Base-by-base conservation (phyloP, 108 stramenopile genomes). In the Mayamaea pseudoterrestris region DNA sequence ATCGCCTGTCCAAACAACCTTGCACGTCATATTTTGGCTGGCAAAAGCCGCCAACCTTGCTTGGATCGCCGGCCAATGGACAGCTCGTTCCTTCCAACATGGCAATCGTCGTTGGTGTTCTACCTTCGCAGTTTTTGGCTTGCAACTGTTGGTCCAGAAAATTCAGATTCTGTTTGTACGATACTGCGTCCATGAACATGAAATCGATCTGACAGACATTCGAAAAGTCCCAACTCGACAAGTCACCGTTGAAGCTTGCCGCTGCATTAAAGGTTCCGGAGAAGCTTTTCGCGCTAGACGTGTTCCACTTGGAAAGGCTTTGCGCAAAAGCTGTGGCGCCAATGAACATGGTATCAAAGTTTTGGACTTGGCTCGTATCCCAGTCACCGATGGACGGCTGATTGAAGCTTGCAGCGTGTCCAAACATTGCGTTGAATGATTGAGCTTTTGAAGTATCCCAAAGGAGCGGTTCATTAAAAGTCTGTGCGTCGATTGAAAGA, bases 171-270 rank as follows among this genome's bases (percentile, higher is more conserved):
- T n/a, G n/a, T n/a, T n/a, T n/a, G n/a, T n/a, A n/a, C n/a, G n/a
- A n/a, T n/a, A n/a, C n/a, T n/a, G 57, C 57, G 7, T 35, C 44
- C 9, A 23, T 1, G 55, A 71, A 71, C 65, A 72, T 72, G 27
- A 9, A 28, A 2, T 37, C 12, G 57, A 64, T 64, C 42, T 32
- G 11, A 13, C 49, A 59, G 16, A 73, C 72, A 21, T 41, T 16
- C 1, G 49, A 39, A 6, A 44, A 36, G 40, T 73, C 45, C 72
- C 72, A 73, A 2, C 17, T 30, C n/a, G 42, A 21, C 20, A 73
- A 22, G 27, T 50, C 48, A 11, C 53, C 27, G 40, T 57, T 61
- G 42, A 68, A 68, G 5, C 14, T 8, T 14, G 25, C 14, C 14
- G 35, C 44, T 3, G 8, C 47, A 5, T 29, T 3, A 14, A 48